Evolutionary conservation across 1,284 basidiomycete species (phyloP).

Genomic region (Anthracocystis setariae): DNA sequence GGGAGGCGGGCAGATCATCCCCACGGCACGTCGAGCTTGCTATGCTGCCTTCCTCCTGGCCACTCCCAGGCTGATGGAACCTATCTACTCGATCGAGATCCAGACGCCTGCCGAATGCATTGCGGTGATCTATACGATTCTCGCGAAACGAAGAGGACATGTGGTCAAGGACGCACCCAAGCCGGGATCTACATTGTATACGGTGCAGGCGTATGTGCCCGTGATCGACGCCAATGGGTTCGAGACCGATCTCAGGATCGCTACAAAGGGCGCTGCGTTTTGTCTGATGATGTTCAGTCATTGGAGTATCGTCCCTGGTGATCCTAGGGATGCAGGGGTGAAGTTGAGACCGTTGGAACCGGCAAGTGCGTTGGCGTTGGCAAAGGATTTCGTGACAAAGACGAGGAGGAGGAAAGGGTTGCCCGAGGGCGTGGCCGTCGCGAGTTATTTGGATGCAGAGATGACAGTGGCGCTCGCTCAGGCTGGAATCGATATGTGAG

Average conservation of each 20-base stretch:
- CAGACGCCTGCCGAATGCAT: constrained; percentile 98
- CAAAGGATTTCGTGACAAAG: constrained; percentile 89
- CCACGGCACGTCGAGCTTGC: constrained; percentile 94
- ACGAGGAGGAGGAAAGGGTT: constrained; percentile 85
- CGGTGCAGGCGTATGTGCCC: constrained; percentile 95
- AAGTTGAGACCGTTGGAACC: constrained; percentile 95
- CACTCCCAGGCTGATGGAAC: constrained; percentile 77
- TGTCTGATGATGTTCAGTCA: constrained; percentile 96
- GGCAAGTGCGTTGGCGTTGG: constrained; percentile 84
- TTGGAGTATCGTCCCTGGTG: constrained; percentile 97
- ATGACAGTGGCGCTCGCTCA: constrained; percentile 64
- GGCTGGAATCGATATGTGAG: constrained; percentile 56
- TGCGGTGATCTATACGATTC: constrained; percentile 94
- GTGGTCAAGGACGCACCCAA: constrained; percentile 98
- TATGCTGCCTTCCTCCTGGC: constrained; percentile 97
- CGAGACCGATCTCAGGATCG: constrained; percentile 95
- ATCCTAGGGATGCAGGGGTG: constrained; percentile 94
- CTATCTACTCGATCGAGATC: constrained; percentile 97
- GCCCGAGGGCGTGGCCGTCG: constrained; percentile 48
- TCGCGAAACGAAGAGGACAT: constrained; percentile 94
- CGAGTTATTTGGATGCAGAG: constrained; percentile 63
- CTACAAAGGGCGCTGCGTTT: constrained; percentile 97
- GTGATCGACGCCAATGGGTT: constrained; percentile 99
- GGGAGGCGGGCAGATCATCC: constrained; percentile 97
- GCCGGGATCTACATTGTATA: constrained; percentile 95